Base-by-base conservation (phyloP, 2,329 filamentous ascomycete genomes). In the Geosmithia flava region DNA sequence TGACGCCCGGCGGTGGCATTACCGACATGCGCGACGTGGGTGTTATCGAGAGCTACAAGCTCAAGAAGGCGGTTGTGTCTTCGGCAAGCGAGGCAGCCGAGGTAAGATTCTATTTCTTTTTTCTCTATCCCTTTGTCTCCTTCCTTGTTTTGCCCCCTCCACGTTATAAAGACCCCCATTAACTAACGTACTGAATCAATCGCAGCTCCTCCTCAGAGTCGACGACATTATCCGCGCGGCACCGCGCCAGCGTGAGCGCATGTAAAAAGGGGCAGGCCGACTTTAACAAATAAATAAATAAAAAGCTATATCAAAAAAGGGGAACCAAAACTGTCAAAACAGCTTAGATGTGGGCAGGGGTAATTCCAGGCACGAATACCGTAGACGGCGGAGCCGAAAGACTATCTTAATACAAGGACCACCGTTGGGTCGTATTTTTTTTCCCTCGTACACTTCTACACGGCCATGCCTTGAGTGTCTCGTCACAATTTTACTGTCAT, bases 171-270 rank as follows among this genome's bases (percentile, higher is more conserved):
- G 33, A 11, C 33, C 10, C 15, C 10, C 3, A 37, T 37, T 11
- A 37, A 15, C 42, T 44, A 27, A 44, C 42, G 27, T 13, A 30
- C 48, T 41, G 47, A 39, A 27, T 27, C 3, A 7, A 27, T 27
- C 3, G 6, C 56, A 91, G 86, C 74, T 97, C 54, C 77, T 98
- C 53, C 74, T 98, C 55, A 80, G 93, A 62, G 93, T 98, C 47
- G 93, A 98, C 70, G 93, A 97, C 67, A 98, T 98, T 65, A 97
- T 98, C 64, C 83, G 91, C 52, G 87, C 88, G 47, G 93, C 93
- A 47, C 93, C 93, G 47, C 76, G 93, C 47, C 55, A 61, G 56
- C 65, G 66, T 49, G 65, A 67, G 54, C 59, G 65, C 39, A 67
- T 67, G 64, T 68, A 59, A 58, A 56, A 43, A 20, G 39, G 27